A percentile compares a stretch with the other conserved stretches of the same genome.
Conservation (phyloP, 352 stramenopile genomes). For the Pythium brachiatum region DNA sequence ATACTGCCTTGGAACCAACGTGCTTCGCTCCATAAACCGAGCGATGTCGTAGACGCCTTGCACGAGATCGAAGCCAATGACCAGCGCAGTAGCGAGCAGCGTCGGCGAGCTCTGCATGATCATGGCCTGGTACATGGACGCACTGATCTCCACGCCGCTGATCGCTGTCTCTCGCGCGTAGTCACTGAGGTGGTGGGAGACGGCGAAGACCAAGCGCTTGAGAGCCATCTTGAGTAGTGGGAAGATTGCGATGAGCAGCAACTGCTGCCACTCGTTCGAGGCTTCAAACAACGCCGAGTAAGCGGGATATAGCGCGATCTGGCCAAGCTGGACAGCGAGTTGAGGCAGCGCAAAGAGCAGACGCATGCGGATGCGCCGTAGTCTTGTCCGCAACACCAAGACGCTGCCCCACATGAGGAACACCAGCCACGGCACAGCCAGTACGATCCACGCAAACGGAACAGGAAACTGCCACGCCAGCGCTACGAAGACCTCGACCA, state of each 20-base stretch:
- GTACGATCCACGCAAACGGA: constrained; percentile 13
- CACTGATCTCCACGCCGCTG: constrained; percentile 17
- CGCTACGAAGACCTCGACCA: not conserved
- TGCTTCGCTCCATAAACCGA: constrained; percentile 15
- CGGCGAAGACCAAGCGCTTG: not conserved
- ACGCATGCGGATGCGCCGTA: not conserved
- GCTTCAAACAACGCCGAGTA: constrained; percentile 15
- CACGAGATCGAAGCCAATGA: constrained; percentile 20
- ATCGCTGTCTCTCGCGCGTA: constrained; percentile 10
- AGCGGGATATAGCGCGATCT: constrained; percentile 21
- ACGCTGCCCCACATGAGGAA: constrained; percentile 4
- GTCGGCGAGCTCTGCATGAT: constrained; percentile 23
- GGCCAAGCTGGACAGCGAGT: constrained; percentile 8
- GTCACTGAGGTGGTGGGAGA: not conserved
- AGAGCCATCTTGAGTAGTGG: constrained; percentile 13
- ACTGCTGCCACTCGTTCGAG: not conserved
- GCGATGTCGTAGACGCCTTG: constrained; percentile 1
- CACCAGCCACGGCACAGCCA: not conserved
- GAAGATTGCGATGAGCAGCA: constrained; percentile 13
- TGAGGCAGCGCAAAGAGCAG: constrained; percentile 7
- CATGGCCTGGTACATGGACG: constrained; percentile 22
- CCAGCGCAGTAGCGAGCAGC: not conserved
- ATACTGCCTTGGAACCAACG: not conserved
- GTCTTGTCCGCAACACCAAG: constrained; percentile 7
- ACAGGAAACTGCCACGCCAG: constrained; percentile 20